phyloP scores from a whole-genome alignment of 768 basidiomycete species.

The Rhizopogon vulgaris region DNA sequence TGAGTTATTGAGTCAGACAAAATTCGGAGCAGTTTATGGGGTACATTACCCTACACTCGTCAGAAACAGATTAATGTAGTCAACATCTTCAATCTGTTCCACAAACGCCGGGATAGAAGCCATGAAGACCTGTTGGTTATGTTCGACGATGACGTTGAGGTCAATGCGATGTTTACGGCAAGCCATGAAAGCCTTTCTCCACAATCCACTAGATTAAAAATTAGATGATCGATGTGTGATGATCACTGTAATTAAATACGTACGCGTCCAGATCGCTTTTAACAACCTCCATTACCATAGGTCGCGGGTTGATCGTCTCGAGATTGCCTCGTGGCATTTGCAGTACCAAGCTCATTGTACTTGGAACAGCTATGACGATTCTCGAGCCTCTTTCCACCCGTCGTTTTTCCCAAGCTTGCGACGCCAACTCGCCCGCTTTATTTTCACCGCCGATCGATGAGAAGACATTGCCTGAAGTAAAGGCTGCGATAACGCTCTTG shows the following conservation, averaged over 20 bases:
- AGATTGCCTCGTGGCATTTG: conserved; percentile 98
- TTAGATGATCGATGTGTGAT: not conserved
- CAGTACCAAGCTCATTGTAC: conserved; percentile 81
- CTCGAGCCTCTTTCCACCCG: conserved; percentile 85
- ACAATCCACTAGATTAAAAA: conserved; percentile 50
- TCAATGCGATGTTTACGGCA: conserved; percentile 94
- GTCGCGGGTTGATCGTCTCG: conserved; percentile 91
- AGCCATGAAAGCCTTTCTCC: conserved; percentile 82
- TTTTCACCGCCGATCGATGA: conserved; percentile 24
- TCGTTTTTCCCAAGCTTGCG: conserved; percentile 57
- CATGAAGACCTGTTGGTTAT: conserved; percentile 65
- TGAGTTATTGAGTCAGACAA: conserved; percentile 19
- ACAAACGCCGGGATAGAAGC: conserved; percentile 59
- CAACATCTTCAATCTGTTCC: conserved; percentile 83
- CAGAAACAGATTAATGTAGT: conserved; percentile 89
- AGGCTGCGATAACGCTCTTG: not conserved
- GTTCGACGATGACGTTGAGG: conserved; percentile 81
- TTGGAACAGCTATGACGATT: conserved; percentile 85
- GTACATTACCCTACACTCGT: conserved; percentile 69
- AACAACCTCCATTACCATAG: conserved; percentile 84
- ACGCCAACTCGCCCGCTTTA: conserved; percentile 3
- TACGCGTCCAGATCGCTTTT: conserved; percentile 69
- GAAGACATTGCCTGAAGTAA: conserved; percentile 11
- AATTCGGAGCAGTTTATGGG: not conserved
- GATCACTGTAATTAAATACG: conserved; percentile 22